Conservation (phyloP, 495 filamentous ascomycete species). For the Opeltia flavorubescens region DNA sequence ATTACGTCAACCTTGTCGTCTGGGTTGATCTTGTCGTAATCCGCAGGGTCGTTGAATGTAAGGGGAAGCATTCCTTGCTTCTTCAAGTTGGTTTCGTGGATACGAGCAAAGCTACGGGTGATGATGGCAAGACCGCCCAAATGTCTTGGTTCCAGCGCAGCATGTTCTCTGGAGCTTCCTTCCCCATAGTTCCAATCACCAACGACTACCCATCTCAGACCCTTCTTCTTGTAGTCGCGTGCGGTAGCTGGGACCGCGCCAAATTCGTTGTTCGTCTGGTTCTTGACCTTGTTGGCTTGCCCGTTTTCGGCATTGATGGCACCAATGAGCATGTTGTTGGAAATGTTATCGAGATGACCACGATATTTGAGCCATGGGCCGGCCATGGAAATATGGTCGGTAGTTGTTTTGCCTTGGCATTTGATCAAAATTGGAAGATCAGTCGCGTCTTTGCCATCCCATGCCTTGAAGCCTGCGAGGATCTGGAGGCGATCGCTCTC, state of each 20-base stretch:
- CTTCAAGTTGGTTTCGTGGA: slow-evolving; percentile 99
- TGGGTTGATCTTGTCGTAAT: slow-evolving; percentile 94
- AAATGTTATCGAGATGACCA: slow-evolving; percentile 99
- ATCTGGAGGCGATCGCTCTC: slow-evolving; percentile 88
- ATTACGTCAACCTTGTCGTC: slow-evolving; percentile 83
- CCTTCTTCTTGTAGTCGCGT: slow-evolving; percentile 96
- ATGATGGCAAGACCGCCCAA: slow-evolving; percentile 96
- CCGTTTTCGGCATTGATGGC: slow-evolving; percentile 91
- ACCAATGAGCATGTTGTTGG: slow-evolving; percentile 99
- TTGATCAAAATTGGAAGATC: slow-evolving; percentile 95
- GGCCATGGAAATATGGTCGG: slow-evolving; percentile 98
- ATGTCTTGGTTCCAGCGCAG: slow-evolving; percentile 93
- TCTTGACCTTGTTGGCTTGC: slow-evolving; percentile 97
- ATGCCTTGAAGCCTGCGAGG: slow-evolving; percentile 69
- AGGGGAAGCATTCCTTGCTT: slow-evolving; percentile 99
- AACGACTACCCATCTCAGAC: slow-evolving; percentile 91
- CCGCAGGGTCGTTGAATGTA: slow-evolving; percentile 84
- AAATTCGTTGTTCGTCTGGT: slow-evolving; percentile 67
- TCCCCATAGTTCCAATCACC: slow-evolving; percentile 99
- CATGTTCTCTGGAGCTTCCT: slow-evolving; percentile 93
- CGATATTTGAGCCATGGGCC: slow-evolving; percentile 99
- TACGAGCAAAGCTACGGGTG: slow-evolving; percentile 91
- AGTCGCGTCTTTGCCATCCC: slow-evolving; percentile 87
- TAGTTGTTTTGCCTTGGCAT: slow-evolving; percentile 95
- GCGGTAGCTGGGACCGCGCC: slow-evolving; percentile 87